Evolutionary conservation across 2,329 filamentous ascomycete species (phyloP).

Genomic region (Scortechinia acanthostroma): DNA sequence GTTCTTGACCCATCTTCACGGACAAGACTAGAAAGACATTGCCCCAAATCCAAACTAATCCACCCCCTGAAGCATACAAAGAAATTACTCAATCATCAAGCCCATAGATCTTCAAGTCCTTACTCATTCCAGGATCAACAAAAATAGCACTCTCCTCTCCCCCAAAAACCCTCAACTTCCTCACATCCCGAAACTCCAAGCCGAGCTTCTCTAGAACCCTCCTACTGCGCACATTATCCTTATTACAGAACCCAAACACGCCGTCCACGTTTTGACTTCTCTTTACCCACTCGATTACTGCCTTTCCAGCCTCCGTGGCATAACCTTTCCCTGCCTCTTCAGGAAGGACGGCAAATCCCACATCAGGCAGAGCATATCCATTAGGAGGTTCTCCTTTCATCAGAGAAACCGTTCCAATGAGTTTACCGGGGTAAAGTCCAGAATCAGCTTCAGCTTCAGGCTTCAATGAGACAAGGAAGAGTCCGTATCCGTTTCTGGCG

Average conservation of each 20-base stretch:
- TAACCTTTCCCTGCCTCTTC: background rate
- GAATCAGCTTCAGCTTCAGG: background rate
- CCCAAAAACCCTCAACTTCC: background rate
- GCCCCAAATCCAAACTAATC: no score
- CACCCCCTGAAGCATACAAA: no score
- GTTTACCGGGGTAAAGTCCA: background rate
- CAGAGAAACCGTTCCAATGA: background rate
- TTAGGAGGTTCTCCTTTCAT: background rate
- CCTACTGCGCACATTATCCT: background rate
- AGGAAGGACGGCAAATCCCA: background rate
- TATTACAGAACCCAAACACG: background rate
- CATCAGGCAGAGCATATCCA: background rate
- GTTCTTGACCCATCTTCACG: no score
- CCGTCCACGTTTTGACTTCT: background rate
- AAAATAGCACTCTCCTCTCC: background rate
- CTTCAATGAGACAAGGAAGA: background rate
- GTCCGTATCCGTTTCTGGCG: background rate
- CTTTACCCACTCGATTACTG: background rate
- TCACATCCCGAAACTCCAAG: background rate
- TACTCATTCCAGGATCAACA: background rate
- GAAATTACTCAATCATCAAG: no score
- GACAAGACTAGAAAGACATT: no score
- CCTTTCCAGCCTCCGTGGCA: background rate
- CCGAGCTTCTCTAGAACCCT: background rate
- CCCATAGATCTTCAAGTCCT: background rate